A percentile compares a stretch with the other conserved stretches of the same genome.
Conservation (phyloP, 345 rosid species). For the Corchorus capsularis region DNA sequence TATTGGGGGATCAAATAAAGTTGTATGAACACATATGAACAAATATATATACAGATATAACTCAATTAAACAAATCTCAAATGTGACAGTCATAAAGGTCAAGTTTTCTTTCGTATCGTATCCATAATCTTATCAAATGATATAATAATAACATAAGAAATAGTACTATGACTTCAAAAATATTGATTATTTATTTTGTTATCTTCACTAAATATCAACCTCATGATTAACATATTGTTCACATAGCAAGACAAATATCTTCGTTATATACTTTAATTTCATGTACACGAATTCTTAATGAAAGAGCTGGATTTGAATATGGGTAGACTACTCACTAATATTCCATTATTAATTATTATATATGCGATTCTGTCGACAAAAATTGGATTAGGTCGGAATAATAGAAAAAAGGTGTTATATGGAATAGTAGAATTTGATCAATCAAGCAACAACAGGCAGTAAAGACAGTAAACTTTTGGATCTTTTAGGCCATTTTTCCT, state of each 20-base stretch:
- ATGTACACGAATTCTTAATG: too few relatives aligned
- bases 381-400: not conserved
- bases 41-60: not conserved
- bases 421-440: not conserved
- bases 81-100: too few relatives aligned
- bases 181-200: too few relatives aligned
- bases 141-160: too few relatives aligned
- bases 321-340: not conserved
- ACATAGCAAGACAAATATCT: too few relatives aligned
- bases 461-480: constrained; percentile 6
- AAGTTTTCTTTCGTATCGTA: too few relatives aligned
- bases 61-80: not conserved
- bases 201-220: too few relatives aligned
- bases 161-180: too few relatives aligned
- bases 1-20: not conserved
- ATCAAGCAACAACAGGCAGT: not conserved
- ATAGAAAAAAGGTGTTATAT: not conserved
- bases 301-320: too few relatives aligned
- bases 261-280: too few relatives aligned
- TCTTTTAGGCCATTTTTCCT: not conserved
- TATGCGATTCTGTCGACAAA: not conserved
- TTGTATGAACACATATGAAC: not conserved
- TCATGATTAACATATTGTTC: too few relatives aligned
- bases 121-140: too few relatives aligned
- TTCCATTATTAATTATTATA: not conserved